Conservation (phyloP, 106 monocot genomes). For the Alisma plantagoaquatica region DNA sequence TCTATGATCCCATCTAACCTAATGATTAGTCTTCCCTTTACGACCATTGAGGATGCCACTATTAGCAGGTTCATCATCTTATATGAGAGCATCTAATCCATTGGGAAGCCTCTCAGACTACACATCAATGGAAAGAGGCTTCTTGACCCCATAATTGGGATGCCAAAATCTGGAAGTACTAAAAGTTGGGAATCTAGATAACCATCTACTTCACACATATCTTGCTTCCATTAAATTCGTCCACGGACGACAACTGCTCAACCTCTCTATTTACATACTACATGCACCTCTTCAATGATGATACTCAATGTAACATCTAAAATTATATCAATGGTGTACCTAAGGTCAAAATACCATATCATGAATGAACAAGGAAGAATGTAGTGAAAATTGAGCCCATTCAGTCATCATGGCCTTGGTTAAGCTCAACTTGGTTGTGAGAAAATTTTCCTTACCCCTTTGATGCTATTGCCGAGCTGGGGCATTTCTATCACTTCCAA, state of each 20-base stretch:
- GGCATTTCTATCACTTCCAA: no score
- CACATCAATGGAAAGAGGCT: neutral
- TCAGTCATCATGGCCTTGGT: no score
- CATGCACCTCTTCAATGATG: no score
- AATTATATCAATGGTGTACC: no score
- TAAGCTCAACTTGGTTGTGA: no score
- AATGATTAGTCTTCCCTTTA: neutral
- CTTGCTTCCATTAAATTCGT: constrained; percentile 1
- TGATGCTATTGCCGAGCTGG: no score
- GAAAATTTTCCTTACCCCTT: no score
- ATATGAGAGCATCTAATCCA: neutral
- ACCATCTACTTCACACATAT: constrained; percentile 11
- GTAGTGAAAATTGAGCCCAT: no score
- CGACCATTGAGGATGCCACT: neutral
- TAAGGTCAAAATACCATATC: no score
- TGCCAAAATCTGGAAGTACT: neutral
- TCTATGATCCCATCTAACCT: neutral
- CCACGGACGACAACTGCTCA: neutral
- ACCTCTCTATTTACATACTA: neutral
- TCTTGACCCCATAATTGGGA: neutral
- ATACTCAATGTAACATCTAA: no score
- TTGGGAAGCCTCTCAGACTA: neutral
- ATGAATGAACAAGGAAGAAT: no score
- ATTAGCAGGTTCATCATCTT: neutral
- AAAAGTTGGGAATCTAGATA: neutral